Base-by-base conservation (phyloP, 2,329 filamentous ascomycete genomes). In the Colletotrichum sp. region DNA sequence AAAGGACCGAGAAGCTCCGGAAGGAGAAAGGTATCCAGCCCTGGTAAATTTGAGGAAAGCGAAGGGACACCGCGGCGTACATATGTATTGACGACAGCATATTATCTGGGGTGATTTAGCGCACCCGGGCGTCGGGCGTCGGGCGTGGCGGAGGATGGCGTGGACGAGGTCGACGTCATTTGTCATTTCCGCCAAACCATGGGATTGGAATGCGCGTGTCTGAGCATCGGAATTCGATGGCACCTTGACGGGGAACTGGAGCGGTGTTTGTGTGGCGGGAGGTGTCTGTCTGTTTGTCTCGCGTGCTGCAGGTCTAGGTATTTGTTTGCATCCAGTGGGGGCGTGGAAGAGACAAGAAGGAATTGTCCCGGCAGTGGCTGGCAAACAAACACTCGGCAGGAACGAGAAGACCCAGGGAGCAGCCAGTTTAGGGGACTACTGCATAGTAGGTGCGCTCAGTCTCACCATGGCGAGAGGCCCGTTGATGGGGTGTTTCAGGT, bases 401-500 rank as follows among this genome's bases (percentile, higher is more conserved):
- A 22, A 22, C n/a, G 44, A 25, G n/a, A 52, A n/a, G n/a, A 11
- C 1, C 5, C 9, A 44, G 9, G 44, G 44, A 52, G 44, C 44
- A 13, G 6, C 0, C 44, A 25, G 3, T 52, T 52, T 52, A 52
- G 44, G 44, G 44, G 44, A 52, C 44, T 7, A 19, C 9, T 36
- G 13, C 34, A 16, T 36, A 36, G 34, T 15, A 57, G 25, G 27
- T 25, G 57, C 64, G 73, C 73, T 68, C 73, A 64, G 73, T 72
- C 73, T 72, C 63, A 72, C 52, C 60, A 48, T 32, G 34, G 22
- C 28, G 63, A 44, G 19, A 32, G 34, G n/a, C 63, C 69, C 30
- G 36, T 64, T 25, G 63, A 60, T 55, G 63, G 69, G 27, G 32
- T 73, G 70, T 73, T 73, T 75, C 64, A 75, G 73, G 64, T 75